phyloP scores from a whole-genome alignment of 2,329 filamentous ascomycete species.

The Sclerotiophoma versabilis region DNA sequence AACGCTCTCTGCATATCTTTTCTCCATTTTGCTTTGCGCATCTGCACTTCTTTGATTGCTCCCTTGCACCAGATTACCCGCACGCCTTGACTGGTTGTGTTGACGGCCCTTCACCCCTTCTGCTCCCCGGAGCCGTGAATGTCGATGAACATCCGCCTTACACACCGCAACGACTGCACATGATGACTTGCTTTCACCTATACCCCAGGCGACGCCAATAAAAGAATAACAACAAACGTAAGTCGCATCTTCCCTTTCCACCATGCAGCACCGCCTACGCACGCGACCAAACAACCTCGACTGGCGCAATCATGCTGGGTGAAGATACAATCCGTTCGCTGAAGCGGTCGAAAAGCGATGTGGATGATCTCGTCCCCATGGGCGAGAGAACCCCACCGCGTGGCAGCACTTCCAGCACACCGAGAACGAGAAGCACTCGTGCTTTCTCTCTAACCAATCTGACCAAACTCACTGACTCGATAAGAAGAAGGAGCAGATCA shows the following conservation, averaged over 20 bases:
- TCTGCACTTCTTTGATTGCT: background rate
- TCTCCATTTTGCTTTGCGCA: constrained; percentile 3
- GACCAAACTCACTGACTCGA: constrained; percentile 36
- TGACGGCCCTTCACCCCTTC: constrained; percentile 9
- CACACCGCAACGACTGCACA: constrained; percentile 31
- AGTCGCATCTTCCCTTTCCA: constrained; percentile 25
- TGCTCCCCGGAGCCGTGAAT: constrained; percentile 24
- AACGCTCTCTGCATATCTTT: constrained; percentile 3
- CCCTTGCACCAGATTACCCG: background rate
- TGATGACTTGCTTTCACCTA: constrained; percentile 39
- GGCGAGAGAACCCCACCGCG: constrained; percentile 24
- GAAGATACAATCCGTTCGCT: constrained; percentile 28
- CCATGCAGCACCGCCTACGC: constrained; percentile 12
- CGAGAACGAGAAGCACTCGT: constrained; percentile 21
- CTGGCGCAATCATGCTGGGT: constrained; percentile 26
- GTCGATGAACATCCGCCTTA: constrained; percentile 23
- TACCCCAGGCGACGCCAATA: constrained; percentile 21
- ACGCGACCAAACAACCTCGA: background rate
- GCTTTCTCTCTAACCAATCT: constrained; percentile 39
- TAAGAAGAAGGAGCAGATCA: constrained; percentile 31
- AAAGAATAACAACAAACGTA: constrained; percentile 25
- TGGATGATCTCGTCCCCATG: constrained; percentile 23
- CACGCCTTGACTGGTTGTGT: constrained; percentile 9
- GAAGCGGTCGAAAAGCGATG: constrained; percentile 22
- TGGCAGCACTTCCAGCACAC: constrained; percentile 15